Percentiles rank a stretch among this genome's conserved stretches.
Conservation (phyloP, 176 grass and related monocot species). For the Aegilops tauschii region DNA sequence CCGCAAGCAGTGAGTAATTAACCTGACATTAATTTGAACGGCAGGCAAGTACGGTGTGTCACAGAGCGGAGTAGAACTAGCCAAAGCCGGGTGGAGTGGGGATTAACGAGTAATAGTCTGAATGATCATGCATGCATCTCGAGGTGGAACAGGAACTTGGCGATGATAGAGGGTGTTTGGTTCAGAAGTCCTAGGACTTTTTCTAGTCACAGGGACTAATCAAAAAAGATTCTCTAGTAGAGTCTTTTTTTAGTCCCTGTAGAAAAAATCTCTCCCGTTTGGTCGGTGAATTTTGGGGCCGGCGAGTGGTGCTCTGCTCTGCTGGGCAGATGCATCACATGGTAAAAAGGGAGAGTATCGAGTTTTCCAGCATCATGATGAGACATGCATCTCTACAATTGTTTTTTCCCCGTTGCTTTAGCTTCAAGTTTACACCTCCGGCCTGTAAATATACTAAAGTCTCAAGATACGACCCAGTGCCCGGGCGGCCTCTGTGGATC, state of each 20-base stretch:
- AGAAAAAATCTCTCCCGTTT: not conserved
- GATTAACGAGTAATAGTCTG: constrained; percentile 42
- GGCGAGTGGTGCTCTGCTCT: not conserved
- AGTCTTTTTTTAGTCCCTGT: no score
- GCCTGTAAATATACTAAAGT: not conserved
- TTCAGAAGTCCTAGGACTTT: no score
- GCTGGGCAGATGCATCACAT: not conserved
- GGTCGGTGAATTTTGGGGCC: not conserved
- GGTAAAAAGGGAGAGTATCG: not conserved
- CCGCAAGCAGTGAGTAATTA: constrained; percentile 12
- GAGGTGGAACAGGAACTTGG: not conserved
- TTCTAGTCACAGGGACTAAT: no score
- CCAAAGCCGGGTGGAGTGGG: no score
- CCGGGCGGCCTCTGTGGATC: not conserved
- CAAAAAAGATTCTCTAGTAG: no score
- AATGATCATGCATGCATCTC: constrained; percentile 9
- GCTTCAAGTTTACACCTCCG: constrained; percentile 46
- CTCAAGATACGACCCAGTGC: not conserved
- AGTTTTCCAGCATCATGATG: not conserved
- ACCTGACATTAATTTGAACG: not conserved
- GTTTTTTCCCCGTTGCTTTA: constrained; percentile 29
- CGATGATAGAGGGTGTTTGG: not conserved
- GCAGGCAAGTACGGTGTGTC: not conserved
- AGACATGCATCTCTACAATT: not conserved
- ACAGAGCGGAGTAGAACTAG: not conserved